Evolutionary conservation across 208 protist genomes (phyloP).

Genomic region (Leishmania major): DNA sequence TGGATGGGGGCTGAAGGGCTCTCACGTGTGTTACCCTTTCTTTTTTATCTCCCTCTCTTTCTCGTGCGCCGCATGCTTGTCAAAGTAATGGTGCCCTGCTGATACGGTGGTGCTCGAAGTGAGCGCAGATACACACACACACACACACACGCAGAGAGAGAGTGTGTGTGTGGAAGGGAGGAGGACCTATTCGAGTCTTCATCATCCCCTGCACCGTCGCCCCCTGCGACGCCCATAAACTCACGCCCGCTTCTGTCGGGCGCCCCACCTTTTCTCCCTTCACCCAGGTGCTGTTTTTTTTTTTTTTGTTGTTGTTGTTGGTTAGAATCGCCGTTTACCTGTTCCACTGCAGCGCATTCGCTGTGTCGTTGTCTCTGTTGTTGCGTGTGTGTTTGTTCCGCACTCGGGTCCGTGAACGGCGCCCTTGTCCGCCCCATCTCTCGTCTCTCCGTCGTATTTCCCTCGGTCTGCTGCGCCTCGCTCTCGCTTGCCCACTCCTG

Average conservation of each 20-base stretch:
- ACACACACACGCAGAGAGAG: not conserved
- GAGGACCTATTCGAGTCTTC: not conserved
- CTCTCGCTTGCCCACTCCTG: not conserved
- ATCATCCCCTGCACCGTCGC: not conserved
- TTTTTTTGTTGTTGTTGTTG: too few relatives aligned
- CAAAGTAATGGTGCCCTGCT: not conserved
- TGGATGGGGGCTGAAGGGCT: not conserved
- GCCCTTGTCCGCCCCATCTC: not conserved
- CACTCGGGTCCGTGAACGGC: not conserved
- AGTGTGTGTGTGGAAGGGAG: not conserved
- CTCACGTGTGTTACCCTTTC: not conserved
- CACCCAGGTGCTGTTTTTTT: not conserved
- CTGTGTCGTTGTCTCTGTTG: not conserved
- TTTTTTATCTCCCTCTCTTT: not conserved
- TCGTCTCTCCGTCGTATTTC: not conserved
- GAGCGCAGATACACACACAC: not conserved
- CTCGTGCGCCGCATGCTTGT: not conserved
- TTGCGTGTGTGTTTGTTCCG: not conserved
- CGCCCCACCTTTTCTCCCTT: not conserved
- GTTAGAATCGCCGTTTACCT: not conserved
- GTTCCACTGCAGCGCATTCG: not conserved
- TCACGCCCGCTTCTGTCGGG: not conserved
- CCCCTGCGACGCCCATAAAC: not conserved
- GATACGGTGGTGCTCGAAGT: not conserved
- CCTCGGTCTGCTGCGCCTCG: not conserved